A percentile compares a stretch with the other conserved stretches of the same genome.
Conservation (phyloP, 164 flowering plant species). For the Echeveria elegans region DNA sequence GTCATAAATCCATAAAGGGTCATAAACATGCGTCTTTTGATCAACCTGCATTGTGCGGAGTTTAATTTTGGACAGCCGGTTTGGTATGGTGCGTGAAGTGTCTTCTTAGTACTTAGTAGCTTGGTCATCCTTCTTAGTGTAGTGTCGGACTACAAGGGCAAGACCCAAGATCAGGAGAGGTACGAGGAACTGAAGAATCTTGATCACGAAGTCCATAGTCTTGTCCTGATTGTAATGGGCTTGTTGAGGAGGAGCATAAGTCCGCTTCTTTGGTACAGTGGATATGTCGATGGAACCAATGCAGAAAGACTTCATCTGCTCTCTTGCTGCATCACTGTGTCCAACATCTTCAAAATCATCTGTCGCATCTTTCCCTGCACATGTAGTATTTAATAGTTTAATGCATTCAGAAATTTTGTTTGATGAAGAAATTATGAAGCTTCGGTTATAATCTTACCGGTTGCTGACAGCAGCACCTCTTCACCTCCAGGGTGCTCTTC, state of each 20-base stretch:
- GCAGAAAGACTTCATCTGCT: constrained; percentile 62
- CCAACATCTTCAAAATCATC: constrained; percentile 25
- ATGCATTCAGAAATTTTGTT: neutral
- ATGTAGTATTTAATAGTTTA: neutral
- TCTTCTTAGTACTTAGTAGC: neutral
- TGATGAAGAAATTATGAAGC: neutral
- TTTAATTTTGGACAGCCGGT: neutral
- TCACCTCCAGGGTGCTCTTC: constrained; percentile 96
- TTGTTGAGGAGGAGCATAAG: constrained; percentile 35
- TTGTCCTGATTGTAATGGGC: constrained; percentile 39
- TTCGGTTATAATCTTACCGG: constrained; percentile 33
- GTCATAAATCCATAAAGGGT: neutral
- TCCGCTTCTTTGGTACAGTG: constrained; percentile 47
- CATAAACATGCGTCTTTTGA: neutral
- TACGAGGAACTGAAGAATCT: constrained; percentile 17
- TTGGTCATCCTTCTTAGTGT: constrained; percentile 46
- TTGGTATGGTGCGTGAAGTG: neutral
- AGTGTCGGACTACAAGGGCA: constrained; percentile 62
- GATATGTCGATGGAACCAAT: constrained; percentile 71
- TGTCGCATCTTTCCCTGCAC: constrained; percentile 87
- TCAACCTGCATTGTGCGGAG: neutral
- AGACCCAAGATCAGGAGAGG: constrained; percentile 75
- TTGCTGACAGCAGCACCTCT: constrained; percentile 70
- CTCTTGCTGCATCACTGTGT: constrained; percentile 74
- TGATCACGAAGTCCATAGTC: constrained; percentile 51